Percentiles rank a stretch among this genome's conserved stretches.
Evolutionary conservation across 2,329 filamentous ascomycete species (phyloP).

Genomic region (Fusarium papillatum): DNA sequence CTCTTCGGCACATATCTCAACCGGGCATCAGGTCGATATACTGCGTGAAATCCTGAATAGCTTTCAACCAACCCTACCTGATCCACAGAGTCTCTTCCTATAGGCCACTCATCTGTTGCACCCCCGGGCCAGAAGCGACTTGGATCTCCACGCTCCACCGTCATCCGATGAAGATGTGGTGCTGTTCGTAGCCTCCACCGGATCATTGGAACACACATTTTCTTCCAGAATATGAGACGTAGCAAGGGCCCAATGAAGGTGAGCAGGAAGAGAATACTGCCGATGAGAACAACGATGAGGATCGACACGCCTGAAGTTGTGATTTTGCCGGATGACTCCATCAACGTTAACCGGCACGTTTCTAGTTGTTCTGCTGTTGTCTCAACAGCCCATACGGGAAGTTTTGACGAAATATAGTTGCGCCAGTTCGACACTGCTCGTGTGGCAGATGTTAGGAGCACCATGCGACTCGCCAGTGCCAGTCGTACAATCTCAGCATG

Average conservation of each 20-base stretch:
- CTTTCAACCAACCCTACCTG: background rate
- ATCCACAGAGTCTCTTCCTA: background rate
- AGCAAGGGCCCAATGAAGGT: background rate
- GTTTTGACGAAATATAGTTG: background rate
- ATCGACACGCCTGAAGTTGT: background rate
- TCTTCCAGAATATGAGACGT: background rate
- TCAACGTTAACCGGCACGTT: background rate
- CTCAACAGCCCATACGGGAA: background rate
- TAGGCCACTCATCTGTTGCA: background rate
- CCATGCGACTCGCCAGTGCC: background rate
- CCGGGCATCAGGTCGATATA: background rate
- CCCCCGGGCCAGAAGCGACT: background rate
- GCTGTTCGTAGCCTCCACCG: background rate
- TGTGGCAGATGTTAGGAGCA: background rate
- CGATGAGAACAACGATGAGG: background rate
- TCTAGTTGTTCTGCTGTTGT: background rate
- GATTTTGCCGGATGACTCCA: background rate
- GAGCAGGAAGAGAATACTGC: background rate
- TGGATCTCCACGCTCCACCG: background rate
- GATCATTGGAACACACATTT: background rate
- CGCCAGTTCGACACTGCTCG: background rate
- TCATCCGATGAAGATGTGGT: background rate
- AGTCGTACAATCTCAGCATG: background rate
- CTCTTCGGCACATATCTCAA: background rate
- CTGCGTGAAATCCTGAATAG: background rate